These are phyloP conservation scores for Xylariomycetidae sp. DNA, from an alignment of 2,329 filamentous ascomycete genomes.

Conservation along the genomic window DNA sequence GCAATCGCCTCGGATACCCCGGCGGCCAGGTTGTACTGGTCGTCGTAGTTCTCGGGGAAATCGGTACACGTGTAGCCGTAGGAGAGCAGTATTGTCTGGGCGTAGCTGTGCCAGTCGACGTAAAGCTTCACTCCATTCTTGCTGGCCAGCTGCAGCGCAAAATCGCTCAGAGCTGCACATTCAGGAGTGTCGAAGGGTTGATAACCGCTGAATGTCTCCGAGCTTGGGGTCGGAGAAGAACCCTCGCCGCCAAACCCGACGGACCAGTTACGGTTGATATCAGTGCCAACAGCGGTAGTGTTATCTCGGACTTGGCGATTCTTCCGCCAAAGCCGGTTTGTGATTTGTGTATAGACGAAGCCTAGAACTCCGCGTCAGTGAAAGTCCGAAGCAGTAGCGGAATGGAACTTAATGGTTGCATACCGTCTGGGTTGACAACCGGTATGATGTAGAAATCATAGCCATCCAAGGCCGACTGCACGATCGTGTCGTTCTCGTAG, in stretches of 20 bases:
- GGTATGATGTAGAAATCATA: conserved; percentile 57
- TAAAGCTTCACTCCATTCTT: conserved; percentile 47
- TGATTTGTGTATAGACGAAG: conserved; percentile 47
- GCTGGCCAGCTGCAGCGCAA: conserved; percentile 37
- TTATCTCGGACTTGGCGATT: conserved; percentile 38
- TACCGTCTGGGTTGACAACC: conserved; percentile 48
- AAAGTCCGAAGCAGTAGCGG: conserved; percentile 1
- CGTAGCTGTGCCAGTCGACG: conserved; percentile 57
- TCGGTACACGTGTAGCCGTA: conserved; percentile 52
- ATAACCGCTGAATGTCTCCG: conserved; percentile 38
- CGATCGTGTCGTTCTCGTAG: conserved; percentile 33
- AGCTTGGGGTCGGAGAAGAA: conserved; percentile 41
- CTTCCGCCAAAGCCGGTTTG: conserved; percentile 49
- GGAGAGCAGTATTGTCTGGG: conserved; percentile 48
- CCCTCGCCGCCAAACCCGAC: conserved; percentile 39
- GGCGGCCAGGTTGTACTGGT: conserved; percentile 37
- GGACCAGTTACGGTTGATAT: conserved; percentile 51
- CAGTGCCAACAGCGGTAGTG: conserved; percentile 41
- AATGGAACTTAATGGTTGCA: conserved; percentile 6
- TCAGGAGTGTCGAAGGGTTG: conserved; percentile 41
- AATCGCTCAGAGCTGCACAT: conserved; percentile 41
- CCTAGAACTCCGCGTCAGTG: conserved; percentile 24
- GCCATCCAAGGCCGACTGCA: conserved; percentile 44
- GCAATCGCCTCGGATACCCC: conserved; percentile 25
- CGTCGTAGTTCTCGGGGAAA: conserved; percentile 35